Evolutionary conservation across 2,329 filamentous ascomycete genomes (phyloP).

Genomic region (Stagonosporopsis vannaccii): DNA sequence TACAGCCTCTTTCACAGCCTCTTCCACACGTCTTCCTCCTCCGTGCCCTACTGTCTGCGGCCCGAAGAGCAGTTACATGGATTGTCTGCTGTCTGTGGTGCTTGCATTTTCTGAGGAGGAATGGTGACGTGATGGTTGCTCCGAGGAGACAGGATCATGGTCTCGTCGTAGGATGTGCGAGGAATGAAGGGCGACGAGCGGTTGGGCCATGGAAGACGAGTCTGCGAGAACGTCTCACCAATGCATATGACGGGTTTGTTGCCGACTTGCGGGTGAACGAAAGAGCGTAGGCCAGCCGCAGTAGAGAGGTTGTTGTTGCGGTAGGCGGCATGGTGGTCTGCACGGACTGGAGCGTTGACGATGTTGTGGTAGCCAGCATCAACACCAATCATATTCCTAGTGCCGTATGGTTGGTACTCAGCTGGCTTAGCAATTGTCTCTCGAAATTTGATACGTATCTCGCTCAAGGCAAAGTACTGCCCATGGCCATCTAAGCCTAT

Average conservation of each 20-base stretch:
- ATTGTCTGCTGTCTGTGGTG: neutral
- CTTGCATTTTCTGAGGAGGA: neutral
- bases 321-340: neutral
- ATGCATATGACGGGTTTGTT: neutral
- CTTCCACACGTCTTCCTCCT: neutral
- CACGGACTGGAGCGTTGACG: neutral
- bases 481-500: neutral
- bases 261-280: neutral
- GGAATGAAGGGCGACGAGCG: neutral
- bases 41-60: neutral
- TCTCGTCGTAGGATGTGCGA: neutral
- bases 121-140: neutral
- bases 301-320: too few species aligned
- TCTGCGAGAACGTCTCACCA: neutral
- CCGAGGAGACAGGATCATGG: neutral
- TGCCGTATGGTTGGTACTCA: neutral
- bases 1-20: too few species aligned
- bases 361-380: neutral
- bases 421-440: neutral
- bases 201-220: neutral
- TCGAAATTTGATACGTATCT: neutral
- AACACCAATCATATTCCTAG: neutral
- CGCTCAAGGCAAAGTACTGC: neutral
- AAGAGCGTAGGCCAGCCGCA: neutral
- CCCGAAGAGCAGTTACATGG: neutral